phyloP scores from a whole-genome alignment of 306 rosid genomes.

The Trichosanthes cucumerina region DNA sequence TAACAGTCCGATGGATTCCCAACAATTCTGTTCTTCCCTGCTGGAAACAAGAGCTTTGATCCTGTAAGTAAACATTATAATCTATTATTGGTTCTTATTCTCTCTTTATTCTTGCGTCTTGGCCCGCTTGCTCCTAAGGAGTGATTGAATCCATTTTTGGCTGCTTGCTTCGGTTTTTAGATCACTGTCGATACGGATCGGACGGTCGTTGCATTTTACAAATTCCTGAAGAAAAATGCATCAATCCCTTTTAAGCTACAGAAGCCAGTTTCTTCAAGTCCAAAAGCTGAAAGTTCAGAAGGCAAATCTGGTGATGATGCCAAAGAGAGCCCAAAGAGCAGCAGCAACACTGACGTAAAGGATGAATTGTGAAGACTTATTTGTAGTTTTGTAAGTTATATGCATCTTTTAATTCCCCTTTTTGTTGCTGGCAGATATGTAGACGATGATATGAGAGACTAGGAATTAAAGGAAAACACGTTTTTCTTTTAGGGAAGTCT shows the following conservation, averaged over 20 bases:
- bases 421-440: neutral
- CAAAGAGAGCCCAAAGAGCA: slow-evolving; percentile 35
- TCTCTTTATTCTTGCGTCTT: neutral
- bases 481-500: neutral
- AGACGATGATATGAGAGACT: neutral
- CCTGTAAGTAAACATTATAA: slow-evolving; percentile 31
- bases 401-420: neutral
- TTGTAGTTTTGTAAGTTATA: slow-evolving; percentile 10
- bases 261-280: slow-evolving; percentile 52
- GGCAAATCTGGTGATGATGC: slow-evolving; percentile 31
- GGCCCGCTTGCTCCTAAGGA: neutral
- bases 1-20: slow-evolving; percentile 52
- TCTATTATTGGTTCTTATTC: neutral
- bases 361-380: slow-evolving; percentile 58
- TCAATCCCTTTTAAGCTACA: slow-evolving; percentile 95
- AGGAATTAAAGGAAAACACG: neutral
- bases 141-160: slow-evolving; percentile 1
- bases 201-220: slow-evolving; percentile 88
- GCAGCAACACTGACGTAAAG: slow-evolving; percentile 33
- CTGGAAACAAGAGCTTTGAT: slow-evolving; percentile 62
- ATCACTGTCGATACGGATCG: slow-evolving; percentile 80
- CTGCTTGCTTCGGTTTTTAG: slow-evolving; percentile 30
- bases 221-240: slow-evolving; percentile 85
- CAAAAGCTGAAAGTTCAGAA: slow-evolving; percentile 35
- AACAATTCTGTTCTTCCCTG: slow-evolving; percentile 52